A percentile compares a stretch with the other conserved stretches of the same genome.
phyloP scores from a whole-genome alignment of 768 basidiomycete species.

The Tricholoma terreum region DNA sequence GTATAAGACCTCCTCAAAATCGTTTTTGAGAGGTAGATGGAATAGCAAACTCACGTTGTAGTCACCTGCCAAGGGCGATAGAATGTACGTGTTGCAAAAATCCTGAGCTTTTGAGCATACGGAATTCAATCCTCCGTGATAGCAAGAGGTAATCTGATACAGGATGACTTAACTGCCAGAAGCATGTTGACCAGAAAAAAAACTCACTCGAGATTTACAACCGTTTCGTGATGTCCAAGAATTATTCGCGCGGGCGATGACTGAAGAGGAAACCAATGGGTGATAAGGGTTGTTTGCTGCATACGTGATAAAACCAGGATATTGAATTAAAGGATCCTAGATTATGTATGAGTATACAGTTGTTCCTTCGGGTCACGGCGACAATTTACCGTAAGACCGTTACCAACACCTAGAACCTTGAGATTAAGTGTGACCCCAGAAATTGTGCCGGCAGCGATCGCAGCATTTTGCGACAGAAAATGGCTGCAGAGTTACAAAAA shows the following conservation, averaged over 20 bases:
- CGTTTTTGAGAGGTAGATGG: no score
- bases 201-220: conserved; percentile 46
- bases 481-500: conserved; percentile 32
- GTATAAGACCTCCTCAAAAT: no score
- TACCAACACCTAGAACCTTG: conserved; percentile 60
- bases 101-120: conserved; percentile 56
- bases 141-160: conserved; percentile 54
- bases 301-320: conserved; percentile 56
- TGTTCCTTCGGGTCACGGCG: background rate
- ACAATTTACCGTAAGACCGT: conserved; percentile 53
- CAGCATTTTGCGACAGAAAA: conserved; percentile 58
- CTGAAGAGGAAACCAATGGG: conserved; percentile 43
- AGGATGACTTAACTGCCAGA: background rate
- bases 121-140: conserved; percentile 43
- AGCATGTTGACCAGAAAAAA: background rate
- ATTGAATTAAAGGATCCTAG: conserved; percentile 47
- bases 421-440: conserved; percentile 52
- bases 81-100: conserved; percentile 56
- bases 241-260: conserved; percentile 39
- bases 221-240: conserved; percentile 42
- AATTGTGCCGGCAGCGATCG: conserved; percentile 44
- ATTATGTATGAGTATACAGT: background rate
- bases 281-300: conserved; percentile 57
- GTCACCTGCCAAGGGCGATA: conserved; percentile 51
- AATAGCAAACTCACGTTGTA: conserved; percentile 44